A percentile compares a stretch with the other conserved stretches of the same genome.
These are phyloP conservation scores for Jatropha podagrica DNA, from an alignment of 441 rosid species.

Conservation along the genomic window DNA sequence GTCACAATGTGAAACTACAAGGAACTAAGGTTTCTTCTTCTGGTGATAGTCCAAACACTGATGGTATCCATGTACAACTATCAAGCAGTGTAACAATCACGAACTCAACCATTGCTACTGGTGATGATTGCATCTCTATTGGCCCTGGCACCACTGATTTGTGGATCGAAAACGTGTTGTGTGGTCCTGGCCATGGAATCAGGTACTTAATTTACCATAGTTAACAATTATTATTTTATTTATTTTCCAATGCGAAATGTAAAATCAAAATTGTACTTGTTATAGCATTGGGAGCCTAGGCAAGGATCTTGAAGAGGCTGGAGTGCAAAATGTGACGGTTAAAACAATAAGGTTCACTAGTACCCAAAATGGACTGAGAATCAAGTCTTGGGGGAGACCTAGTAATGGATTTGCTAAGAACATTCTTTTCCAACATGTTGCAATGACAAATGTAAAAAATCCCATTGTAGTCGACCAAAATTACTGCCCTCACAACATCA, in stretches of 20 bases:
- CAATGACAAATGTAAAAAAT: slow-evolving; percentile 10
- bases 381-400: slow-evolving; percentile 19
- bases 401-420: slow-evolving; percentile 6
- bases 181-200: slow-evolving; percentile 24
- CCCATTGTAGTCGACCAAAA: slow-evolving; percentile 19
- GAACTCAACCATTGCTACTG: slow-evolving; percentile 8
- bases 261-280: too few relatives aligned
- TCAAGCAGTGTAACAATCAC: slow-evolving; percentile 4
- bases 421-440: slow-evolving; percentile 2
- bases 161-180: slow-evolving; percentile 1
- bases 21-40: background rate
- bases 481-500: slow-evolving; percentile 19
- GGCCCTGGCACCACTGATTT: slow-evolving; percentile 15
- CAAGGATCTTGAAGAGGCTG: background rate
- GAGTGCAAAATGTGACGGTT: slow-evolving; percentile 16
- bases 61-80: slow-evolving; percentile 15
- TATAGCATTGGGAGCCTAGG: slow-evolving; percentile 23
- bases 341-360: background rate
- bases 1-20: background rate
- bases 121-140: slow-evolving; percentile 25
- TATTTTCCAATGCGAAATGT: too few relatives aligned
- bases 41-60: slow-evolving; percentile 17
- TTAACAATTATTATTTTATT: background rate
- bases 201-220: background rate
- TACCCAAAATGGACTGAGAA: slow-evolving; percentile 18